Base-by-base conservation (phyloP, 2,329 filamentous ascomycete genomes). In the Fusarium hostae region DNA sequence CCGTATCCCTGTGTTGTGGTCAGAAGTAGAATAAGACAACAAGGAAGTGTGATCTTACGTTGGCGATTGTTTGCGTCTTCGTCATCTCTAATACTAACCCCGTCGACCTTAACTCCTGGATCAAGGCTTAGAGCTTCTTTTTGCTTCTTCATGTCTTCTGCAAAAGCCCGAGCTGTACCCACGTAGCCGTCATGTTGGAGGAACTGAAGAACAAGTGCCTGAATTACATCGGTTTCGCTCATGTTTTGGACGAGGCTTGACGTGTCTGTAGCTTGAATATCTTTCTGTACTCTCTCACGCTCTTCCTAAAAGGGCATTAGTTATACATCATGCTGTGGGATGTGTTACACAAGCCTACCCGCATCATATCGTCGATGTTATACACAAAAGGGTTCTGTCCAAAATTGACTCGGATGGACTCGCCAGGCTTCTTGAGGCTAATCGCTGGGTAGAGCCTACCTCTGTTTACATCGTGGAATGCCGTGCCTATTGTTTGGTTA, bases 151-250 rank as follows among this genome's bases (percentile, higher is more conserved):
- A 97, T 90, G 77, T 98, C 95, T 74, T 92, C 87, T 6, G 93
- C 90, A 84, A 99, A 98, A 1, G 94, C 94, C 70, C 91, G 89
- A 12, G 95, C 95, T 1, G 95, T 97, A 73, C 98, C 95, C 11
- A 98, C 92, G 74, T 98, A 98, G 65, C 96, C 96, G 76, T 98
- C 96, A 75, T 98, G 95, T 40, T 95, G 93, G 18, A 99, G 84
- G 74, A 97, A 98, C 81, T 98, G 95, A 41, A 94, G 87, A 22
- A 91, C 87, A 62, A 98, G 84, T 74, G 92, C 89, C 78, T 98
- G 94, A 40, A 97, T 90, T 51, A 98, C 86, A 30, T 92, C 86
- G 3, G 90, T 91, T 80, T 98, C 95, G 67, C 88, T 89, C 69
- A 93, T 84, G 5, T 86, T 86, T 5, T 89, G 88, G 37, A 89